Evolutionary conservation across 306 rosid genomes (phyloP).

Genomic region (Cajanus cajan): DNA sequence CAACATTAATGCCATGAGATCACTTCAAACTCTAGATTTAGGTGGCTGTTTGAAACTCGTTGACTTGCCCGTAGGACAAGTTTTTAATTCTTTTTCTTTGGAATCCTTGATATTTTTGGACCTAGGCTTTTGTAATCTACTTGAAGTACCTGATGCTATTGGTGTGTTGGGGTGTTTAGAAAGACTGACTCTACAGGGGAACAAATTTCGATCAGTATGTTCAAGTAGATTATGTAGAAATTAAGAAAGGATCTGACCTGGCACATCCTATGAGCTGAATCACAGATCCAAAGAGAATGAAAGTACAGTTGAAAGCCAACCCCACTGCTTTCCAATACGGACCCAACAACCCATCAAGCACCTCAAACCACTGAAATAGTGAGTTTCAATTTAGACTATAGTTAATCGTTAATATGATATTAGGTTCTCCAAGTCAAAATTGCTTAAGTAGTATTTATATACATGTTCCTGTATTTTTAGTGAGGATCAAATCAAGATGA

Average conservation of each 20-base stretch:
- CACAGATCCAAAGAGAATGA: constrained; percentile 95
- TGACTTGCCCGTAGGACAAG: not conserved
- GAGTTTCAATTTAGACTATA: not conserved
- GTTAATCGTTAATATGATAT: no score
- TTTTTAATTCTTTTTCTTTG: not conserved
- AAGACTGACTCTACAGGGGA: not conserved
- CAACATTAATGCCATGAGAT: not conserved
- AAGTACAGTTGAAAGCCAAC: constrained; percentile 94
- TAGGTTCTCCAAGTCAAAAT: no score
- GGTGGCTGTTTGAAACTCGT: not conserved
- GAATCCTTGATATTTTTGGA: not conserved
- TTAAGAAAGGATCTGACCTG: constrained; percentile 45
- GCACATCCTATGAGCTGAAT: constrained; percentile 99
- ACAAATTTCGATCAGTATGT: not conserved
- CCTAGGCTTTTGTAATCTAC: not conserved
- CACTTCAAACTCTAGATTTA: not conserved
- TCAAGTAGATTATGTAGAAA: no score
- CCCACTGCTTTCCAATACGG: no score
- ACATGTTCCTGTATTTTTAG: no score
- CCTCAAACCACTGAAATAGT: constrained; percentile 89
- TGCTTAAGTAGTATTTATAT: no score
- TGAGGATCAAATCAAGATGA: no score
- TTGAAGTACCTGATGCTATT: not conserved
- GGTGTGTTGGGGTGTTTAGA: not conserved
- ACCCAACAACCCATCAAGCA: constrained; percentile 91